These are phyloP conservation scores for Penicillium sp. DNA, from an alignment of 2,329 filamentous ascomycete species.

Conservation along the genomic window DNA sequence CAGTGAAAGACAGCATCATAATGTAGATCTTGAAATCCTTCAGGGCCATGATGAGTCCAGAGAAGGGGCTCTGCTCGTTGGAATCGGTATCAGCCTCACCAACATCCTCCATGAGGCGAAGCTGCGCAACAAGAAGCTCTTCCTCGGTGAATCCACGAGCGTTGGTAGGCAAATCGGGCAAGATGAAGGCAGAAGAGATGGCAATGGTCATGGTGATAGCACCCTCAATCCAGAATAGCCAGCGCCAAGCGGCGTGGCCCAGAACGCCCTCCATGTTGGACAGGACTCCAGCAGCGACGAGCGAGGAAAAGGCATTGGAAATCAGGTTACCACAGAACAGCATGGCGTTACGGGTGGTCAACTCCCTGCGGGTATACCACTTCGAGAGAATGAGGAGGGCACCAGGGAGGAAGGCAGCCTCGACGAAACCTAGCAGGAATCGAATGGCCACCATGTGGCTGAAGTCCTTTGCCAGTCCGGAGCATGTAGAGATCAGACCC, in stretches of 20 bases:
- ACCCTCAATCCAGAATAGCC: constrained; percentile 57
- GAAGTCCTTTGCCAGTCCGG: constrained; percentile 45
- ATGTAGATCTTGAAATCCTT: constrained; percentile 65
- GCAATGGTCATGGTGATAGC: constrained; percentile 50
- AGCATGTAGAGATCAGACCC: constrained; percentile 62
- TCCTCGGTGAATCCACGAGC: constrained; percentile 49
- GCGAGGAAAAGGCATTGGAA: constrained; percentile 48
- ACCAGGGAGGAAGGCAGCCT: constrained; percentile 42
- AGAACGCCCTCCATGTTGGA: constrained; percentile 45
- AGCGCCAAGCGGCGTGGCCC: constrained; percentile 46
- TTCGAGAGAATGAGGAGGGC: constrained; percentile 45
- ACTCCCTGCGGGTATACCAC: constrained; percentile 51
- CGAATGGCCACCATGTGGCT: constrained; percentile 39
- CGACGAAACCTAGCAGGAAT: constrained; percentile 41
- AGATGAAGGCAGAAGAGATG: constrained; percentile 35
- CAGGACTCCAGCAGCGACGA: constrained; percentile 48
- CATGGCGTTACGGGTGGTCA: constrained; percentile 47
- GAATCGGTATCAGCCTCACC: constrained; percentile 58
- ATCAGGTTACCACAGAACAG: constrained; percentile 51
- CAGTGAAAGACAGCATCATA: constrained; percentile 63
- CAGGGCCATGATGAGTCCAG: constrained; percentile 59
- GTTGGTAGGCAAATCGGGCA: constrained; percentile 58
- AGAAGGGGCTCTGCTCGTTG: constrained; percentile 50
- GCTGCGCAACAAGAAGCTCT: constrained; percentile 51
- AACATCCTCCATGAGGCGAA: constrained; percentile 60